A percentile compares a stretch with the other conserved stretches of the same genome.
These are phyloP conservation scores for Taphrina deformans DNA, from an alignment of 1,139 yeast species.

Conservation along the genomic window DNA sequence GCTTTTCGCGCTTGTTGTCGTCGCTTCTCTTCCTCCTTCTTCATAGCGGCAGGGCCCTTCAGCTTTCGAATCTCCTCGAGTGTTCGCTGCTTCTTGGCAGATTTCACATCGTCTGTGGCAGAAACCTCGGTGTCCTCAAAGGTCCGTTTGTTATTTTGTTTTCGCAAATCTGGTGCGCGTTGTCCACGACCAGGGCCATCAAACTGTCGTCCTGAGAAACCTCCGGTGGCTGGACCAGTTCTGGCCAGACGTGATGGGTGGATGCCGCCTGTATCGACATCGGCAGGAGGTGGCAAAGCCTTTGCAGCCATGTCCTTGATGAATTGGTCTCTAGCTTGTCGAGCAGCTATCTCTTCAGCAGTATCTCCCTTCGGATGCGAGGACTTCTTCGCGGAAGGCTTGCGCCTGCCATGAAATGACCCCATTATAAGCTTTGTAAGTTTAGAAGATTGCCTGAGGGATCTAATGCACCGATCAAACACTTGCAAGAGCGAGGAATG, in stretches of 20 bases:
- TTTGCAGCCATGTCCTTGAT: slow-evolving; percentile 30
- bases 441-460: no score
- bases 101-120: neutral
- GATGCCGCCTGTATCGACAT: slow-evolving; percentile 24
- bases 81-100: slow-evolving; percentile 23
- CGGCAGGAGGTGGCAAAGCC: slow-evolving; percentile 9
- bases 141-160: slow-evolving; percentile 14
- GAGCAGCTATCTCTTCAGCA: slow-evolving; percentile 21
- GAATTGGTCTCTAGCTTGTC: slow-evolving; percentile 21
- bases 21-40: slow-evolving; percentile 26
- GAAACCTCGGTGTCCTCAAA: slow-evolving; percentile 11
- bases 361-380: slow-evolving; percentile 16
- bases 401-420: slow-evolving; percentile 11
- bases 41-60: slow-evolving; percentile 28
- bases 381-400: slow-evolving; percentile 24
- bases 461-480: no score
- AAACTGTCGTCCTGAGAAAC: neutral
- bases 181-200: slow-evolving; percentile 23
- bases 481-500: no score
- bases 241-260: slow-evolving; percentile 29
- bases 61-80: slow-evolving; percentile 20
- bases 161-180: slow-evolving; percentile 28
- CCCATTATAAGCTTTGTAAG: no score
- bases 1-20: neutral
- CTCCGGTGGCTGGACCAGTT: neutral